phyloP scores from a whole-genome alignment of 345 rosid genomes.

The Gossypium ekmanianum region DNA sequence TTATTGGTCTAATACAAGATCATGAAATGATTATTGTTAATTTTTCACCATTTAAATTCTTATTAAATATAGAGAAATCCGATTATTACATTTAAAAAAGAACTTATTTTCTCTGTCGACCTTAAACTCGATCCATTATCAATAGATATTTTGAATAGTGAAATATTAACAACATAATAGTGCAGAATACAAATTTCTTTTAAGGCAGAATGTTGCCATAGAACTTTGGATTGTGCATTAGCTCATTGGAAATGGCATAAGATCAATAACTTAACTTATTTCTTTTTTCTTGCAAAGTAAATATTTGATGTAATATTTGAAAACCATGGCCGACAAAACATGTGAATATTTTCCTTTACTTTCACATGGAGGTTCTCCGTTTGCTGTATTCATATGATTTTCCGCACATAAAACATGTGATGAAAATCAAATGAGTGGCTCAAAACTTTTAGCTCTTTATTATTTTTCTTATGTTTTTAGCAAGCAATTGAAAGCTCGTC shows the following conservation, averaged over 20 bases:
- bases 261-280: background rate
- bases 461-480: background rate
- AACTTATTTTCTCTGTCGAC: too few species aligned
- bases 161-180: too few species aligned
- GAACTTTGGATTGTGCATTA: too few species aligned
- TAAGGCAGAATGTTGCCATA: too few species aligned
- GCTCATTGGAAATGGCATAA: background rate
- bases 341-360: conserved; percentile 27
- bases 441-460: background rate
- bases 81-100: too few species aligned
- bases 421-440: conserved; percentile 28
- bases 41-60: too few species aligned
- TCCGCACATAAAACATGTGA: conserved; percentile 38
- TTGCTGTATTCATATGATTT: background rate
- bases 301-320: background rate
- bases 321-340: conserved; percentile 38
- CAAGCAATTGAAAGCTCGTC: background rate
- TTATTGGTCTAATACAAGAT: too few species aligned
- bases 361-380: conserved; percentile 27
- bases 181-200: too few species aligned
- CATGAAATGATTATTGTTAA: too few species aligned
- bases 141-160: too few species aligned
- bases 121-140: too few species aligned
- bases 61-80: too few species aligned
- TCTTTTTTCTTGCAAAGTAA: background rate